Evolutionary conservation across 2,329 filamentous ascomycete species (phyloP).

Genomic region (Trichoderma endophyticum): DNA sequence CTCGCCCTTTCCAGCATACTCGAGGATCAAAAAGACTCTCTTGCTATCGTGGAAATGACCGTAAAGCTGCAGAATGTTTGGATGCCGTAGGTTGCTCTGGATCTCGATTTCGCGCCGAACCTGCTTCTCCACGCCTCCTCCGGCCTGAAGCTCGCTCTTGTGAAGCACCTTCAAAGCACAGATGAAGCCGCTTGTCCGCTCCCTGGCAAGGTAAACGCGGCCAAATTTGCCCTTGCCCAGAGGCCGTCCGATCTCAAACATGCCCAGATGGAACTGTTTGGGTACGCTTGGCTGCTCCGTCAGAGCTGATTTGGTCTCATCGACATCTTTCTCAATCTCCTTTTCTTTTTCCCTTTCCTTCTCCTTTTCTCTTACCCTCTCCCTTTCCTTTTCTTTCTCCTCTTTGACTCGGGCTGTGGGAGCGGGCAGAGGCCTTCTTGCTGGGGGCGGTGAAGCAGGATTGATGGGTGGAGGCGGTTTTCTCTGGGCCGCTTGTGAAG

Average conservation of each 20-base stretch:
- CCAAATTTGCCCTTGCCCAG: slow-evolving; percentile 73
- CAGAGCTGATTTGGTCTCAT: slow-evolving; percentile 51
- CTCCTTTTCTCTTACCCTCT: not conserved
- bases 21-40: slow-evolving; percentile 68
- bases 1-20: slow-evolving; percentile 64
- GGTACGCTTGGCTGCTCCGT: slow-evolving; percentile 55
- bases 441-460: slow-evolving; percentile 45
- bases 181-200: slow-evolving; percentile 63
- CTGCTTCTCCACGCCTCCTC: slow-evolving; percentile 66
- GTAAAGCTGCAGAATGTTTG: slow-evolving; percentile 61
- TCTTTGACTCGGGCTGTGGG: slow-evolving; percentile 38
- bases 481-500: slow-evolving; percentile 62
- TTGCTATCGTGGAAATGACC: slow-evolving; percentile 71
- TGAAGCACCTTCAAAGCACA: slow-evolving; percentile 71
- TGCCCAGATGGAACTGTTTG: slow-evolving; percentile 74
- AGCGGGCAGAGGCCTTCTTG: slow-evolving; percentile 47
- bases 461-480: slow-evolving; percentile 32
- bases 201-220: slow-evolving; percentile 67
- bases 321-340: slow-evolving; percentile 47
- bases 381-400: not conserved
- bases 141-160: slow-evolving; percentile 70
- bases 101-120: slow-evolving; percentile 71
- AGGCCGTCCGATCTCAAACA: slow-evolving; percentile 74
- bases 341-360: not conserved
- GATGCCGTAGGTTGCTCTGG: slow-evolving; percentile 68